Evolutionary conservation across 1,139 yeast species (phyloP).

Genomic region (Schizosaccharomyces versatilis): DNA sequence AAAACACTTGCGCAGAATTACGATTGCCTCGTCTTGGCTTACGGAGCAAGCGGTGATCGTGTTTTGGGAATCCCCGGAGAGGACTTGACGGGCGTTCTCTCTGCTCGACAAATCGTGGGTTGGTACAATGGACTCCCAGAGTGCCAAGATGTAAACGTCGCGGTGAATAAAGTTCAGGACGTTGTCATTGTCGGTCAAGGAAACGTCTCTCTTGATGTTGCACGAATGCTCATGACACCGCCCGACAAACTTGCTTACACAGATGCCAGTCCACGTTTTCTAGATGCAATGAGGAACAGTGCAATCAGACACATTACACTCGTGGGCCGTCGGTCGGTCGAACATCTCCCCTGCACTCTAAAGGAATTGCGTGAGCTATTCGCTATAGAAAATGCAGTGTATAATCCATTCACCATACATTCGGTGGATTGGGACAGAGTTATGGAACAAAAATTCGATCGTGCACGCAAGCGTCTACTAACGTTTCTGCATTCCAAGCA

Average conservation of each 20-base stretch:
- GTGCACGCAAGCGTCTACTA: constrained; percentile 50
- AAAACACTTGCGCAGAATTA: constrained; percentile 31
- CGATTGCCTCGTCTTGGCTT: constrained; percentile 55
- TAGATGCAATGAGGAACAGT: constrained; percentile 30
- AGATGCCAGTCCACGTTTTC: constrained; percentile 49
- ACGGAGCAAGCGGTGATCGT: constrained; percentile 58
- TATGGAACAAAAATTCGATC: constrained; percentile 24
- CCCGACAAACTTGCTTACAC: constrained; percentile 30
- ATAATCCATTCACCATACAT: constrained; percentile 22
- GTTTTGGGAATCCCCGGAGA: constrained; percentile 39
- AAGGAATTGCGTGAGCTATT: constrained; percentile 76
- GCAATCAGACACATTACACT: constrained; percentile 42
- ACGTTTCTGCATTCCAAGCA: background rate
- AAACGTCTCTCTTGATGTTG: constrained; percentile 86
- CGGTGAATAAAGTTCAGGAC: constrained; percentile 34
- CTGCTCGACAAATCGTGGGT: constrained; percentile 73
- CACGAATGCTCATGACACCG: constrained; percentile 50
- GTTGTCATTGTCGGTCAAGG: constrained; percentile 90
- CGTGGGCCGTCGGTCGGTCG: constrained; percentile 66
- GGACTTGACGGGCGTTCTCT: constrained; percentile 37
- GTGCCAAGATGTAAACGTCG: constrained; percentile 26
- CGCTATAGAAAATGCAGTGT: constrained; percentile 31
- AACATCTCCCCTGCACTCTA: constrained; percentile 63
- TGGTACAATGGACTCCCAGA: constrained; percentile 92
- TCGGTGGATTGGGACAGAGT: no score